A percentile compares a stretch with the other conserved stretches of the same genome.
Conservation (phyloP, 495 filamentous ascomycete genomes). For the Talaromyces nanjingensis region DNA sequence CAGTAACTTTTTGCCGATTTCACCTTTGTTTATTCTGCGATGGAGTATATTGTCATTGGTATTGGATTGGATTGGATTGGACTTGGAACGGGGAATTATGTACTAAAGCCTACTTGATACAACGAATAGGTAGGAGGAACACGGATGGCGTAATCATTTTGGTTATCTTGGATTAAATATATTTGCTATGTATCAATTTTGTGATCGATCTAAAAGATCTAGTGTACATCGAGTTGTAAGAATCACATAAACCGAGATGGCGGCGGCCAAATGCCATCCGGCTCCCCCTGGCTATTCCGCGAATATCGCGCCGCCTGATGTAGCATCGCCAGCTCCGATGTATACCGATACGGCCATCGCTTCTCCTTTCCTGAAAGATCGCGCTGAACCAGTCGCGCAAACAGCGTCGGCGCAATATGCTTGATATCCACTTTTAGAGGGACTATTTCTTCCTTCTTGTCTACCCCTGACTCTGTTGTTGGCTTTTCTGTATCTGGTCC, state of each 20-base stretch:
- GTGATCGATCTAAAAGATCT: background rate
- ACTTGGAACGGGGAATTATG: background rate
- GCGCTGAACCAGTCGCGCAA: constrained; percentile 12
- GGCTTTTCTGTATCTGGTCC: constrained; percentile 5
- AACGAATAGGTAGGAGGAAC: background rate
- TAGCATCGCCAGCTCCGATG: constrained; percentile 11
- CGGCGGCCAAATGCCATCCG: constrained; percentile 15
- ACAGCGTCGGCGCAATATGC: constrained; percentile 14
- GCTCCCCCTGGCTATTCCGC: background rate
- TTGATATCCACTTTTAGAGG: constrained; percentile 14
- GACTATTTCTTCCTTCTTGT: background rate
- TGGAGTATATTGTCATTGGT: background rate
- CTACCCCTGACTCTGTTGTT: background rate
- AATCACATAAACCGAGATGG: constrained; percentile 7
- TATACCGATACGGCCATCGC: constrained; percentile 12
- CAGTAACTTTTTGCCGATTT: background rate
- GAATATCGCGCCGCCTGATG: constrained; percentile 8
- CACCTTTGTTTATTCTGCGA: background rate
- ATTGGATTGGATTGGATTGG: background rate
- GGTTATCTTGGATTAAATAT: background rate
- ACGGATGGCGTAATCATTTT: background rate
- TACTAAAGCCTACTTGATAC: background rate
- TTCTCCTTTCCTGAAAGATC: constrained; percentile 11
- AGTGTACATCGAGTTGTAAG: too few species aligned
- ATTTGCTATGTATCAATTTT: background rate